Conservation (phyloP, 1,139 yeast genomes). For the Saccharomycopsis phalli region DNA sequence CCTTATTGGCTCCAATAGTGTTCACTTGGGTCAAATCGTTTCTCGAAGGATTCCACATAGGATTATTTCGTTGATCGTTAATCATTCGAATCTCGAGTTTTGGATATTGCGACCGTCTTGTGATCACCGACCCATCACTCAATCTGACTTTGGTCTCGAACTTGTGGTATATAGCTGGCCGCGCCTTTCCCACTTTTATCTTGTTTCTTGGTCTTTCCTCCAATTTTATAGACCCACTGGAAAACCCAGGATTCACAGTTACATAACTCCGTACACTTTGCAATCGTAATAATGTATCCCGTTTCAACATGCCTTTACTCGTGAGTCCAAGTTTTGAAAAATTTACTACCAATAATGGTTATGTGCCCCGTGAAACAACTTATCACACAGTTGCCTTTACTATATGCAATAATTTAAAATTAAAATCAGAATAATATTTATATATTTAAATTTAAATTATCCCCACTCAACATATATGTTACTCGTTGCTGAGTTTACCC, state of each 20-base stretch:
- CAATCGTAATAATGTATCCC: no score
- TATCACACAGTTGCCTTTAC: no score
- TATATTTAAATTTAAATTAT: no score
- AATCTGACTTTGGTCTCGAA: conserved; percentile 82
- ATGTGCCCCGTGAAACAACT: no score
- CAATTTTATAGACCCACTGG: conserved; percentile 13
- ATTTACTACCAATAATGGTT: no score
- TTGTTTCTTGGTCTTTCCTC: conserved; percentile 30
- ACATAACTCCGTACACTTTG: conserved; percentile 14
- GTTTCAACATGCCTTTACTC: no score
- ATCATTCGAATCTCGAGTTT: conserved; percentile 79
- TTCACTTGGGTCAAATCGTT: conserved; percentile 68
- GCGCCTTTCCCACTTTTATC: conserved; percentile 56
- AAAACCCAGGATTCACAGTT: conserved; percentile 12
- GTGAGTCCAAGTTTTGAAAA: no score
- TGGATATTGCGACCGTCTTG: conserved; percentile 80
- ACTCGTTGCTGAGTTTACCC: no score
- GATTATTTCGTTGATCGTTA: conserved; percentile 78
- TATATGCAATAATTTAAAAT: no score
- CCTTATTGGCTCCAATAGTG: conserved; percentile 75
- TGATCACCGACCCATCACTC: conserved; percentile 86
- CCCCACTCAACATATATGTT: no score
- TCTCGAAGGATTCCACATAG: conserved; percentile 82
- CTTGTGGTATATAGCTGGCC: conserved; percentile 88
- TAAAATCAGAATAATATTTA: no score